Conservation (phyloP, 129 eudicot species). For the Flaveria linearis region DNA sequence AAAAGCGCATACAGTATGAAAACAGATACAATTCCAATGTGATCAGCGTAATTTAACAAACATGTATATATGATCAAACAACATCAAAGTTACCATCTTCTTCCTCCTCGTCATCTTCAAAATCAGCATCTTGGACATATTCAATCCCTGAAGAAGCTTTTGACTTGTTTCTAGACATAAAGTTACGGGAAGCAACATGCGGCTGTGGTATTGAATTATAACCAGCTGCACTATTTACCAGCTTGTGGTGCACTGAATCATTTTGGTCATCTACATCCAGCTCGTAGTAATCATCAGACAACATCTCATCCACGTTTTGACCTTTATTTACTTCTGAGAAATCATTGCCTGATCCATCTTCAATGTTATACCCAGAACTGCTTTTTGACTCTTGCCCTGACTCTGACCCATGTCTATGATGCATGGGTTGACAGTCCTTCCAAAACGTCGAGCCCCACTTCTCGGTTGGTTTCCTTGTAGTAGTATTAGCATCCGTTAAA, state of each 20-base stretch:
- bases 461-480: conserved; percentile 43
- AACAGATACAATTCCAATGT: conserved; percentile 2
- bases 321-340: conserved; percentile 48
- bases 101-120: conserved; percentile 67
- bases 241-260: conserved; percentile 60
- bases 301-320: conserved; percentile 70
- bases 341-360: conserved; percentile 56
- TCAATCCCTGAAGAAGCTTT: conserved; percentile 42
- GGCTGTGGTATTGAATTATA: conserved; percentile 46
- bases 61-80: not conserved
- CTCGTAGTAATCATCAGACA: conserved; percentile 97
- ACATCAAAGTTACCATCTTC: conserved; percentile 50
- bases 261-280: conserved; percentile 86
- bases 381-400: conserved; percentile 81
- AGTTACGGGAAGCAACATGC: conserved; percentile 37
- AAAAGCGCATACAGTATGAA: not conserved
- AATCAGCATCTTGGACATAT: conserved; percentile 50
- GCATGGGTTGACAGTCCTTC: conserved; percentile 70
- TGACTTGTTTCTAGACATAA: conserved; percentile 48
- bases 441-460: conserved; percentile 89
- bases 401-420: conserved; percentile 48
- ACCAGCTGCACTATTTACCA: conserved; percentile 42
- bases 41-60: conserved; percentile 14
- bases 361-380: conserved; percentile 65
- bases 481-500: conserved; percentile 39